phyloP scores from a whole-genome alignment of 768 basidiomycete genomes.

The Tephrocybe sp. region DNA sequence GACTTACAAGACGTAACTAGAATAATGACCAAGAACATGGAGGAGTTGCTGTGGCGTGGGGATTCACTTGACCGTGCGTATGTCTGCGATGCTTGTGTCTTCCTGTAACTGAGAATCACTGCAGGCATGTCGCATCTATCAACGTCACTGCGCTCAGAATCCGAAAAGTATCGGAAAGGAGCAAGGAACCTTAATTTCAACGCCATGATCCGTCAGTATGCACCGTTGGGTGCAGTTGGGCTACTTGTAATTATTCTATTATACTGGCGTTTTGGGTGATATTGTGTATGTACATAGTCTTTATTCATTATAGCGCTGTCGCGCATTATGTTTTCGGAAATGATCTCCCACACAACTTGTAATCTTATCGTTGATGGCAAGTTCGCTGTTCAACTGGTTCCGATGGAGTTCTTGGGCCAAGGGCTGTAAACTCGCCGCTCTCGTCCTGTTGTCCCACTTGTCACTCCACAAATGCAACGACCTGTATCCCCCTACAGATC shows the following conservation, averaged over 20 bases:
- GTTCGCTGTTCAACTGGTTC: not conserved
- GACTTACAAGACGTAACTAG: constrained; percentile 97
- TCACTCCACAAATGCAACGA: constrained; percentile 10
- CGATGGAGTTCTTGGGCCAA: constrained; percentile 3
- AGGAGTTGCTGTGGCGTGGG: constrained; percentile 96
- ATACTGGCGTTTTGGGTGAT: constrained; percentile 71
- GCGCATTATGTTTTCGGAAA: constrained; percentile 6
- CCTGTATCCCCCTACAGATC: constrained; percentile 26
- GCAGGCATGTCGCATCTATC: constrained; percentile 97
- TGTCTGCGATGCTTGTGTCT: not conserved
- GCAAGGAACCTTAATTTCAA: constrained; percentile 93
- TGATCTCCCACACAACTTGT: constrained; percentile 4
- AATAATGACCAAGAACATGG: constrained; percentile 99
- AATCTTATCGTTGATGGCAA: constrained; percentile 17
- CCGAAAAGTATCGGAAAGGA: constrained; percentile 95
- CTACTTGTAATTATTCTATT: constrained; percentile 76
- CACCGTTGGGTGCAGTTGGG: constrained; percentile 81
- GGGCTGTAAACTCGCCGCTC: constrained; percentile 2
- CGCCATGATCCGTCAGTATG: constrained; percentile 94
- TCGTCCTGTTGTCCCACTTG: not conserved
- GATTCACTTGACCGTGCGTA: constrained; percentile 91
- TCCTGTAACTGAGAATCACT: not conserved
- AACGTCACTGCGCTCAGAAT: constrained; percentile 90
- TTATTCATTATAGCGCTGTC: not conserved
- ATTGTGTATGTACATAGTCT: constrained; percentile 21